Conservation (phyloP, 768 basidiomycete genomes). For the Suillus subluteus region DNA sequence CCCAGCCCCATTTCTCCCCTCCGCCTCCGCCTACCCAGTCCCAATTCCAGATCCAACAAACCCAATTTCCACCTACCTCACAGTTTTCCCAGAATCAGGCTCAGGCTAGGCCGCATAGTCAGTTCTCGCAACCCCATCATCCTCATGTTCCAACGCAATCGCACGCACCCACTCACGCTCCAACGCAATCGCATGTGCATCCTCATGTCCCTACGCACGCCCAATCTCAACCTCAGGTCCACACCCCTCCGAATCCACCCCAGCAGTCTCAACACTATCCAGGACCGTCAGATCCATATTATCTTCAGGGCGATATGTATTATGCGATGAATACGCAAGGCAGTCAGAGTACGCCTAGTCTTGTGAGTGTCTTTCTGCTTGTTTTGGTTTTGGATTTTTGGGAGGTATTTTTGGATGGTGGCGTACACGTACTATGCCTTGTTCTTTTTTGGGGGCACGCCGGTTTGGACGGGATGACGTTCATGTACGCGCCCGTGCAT, state of each 20-base stretch:
- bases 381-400: background rate
- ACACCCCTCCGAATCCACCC: background rate
- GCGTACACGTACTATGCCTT: background rate
- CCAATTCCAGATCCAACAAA: constrained; percentile 13
- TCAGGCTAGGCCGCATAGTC: constrained; percentile 9
- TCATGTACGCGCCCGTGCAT: background rate
- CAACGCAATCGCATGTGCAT: constrained; percentile 7
- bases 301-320: constrained; percentile 9
- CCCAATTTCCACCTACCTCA: constrained; percentile 13
- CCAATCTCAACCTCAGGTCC: constrained; percentile 2
- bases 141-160: constrained; percentile 10
- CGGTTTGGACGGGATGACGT: background rate
- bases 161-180: constrained; percentile 7
- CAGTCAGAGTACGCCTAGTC: constrained; percentile 24
- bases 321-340: constrained; percentile 17
- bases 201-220: constrained; percentile 2
- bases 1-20: background rate
- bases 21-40: background rate
- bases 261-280: constrained; percentile 1
- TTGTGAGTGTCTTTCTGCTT: constrained; percentile 23
- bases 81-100: constrained; percentile 34
- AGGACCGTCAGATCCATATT: background rate
- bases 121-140: background rate
- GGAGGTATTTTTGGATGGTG: background rate
- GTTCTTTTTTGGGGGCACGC: background rate